Evolutionary conservation across 2,329 filamentous ascomycete genomes (phyloP).

Genomic region (Alternaria incomplexa): DNA sequence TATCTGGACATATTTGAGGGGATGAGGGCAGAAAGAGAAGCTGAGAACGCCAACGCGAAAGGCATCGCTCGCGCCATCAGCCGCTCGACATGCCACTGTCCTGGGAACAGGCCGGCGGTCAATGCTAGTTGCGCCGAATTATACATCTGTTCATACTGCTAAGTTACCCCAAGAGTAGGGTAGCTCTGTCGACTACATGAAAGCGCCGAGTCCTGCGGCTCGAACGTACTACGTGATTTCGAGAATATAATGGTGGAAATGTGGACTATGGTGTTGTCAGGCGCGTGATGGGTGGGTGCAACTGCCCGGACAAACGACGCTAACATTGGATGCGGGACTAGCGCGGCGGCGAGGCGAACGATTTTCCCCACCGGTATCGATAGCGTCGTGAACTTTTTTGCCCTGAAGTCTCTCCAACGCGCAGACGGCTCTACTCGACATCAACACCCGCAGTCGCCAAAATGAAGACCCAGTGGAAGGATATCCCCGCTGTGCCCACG

Average conservation of each 20-base stretch:
- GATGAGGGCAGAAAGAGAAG: background rate
- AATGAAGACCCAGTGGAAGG: constrained; percentile 54
- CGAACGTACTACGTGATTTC: background rate
- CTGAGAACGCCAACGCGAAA: background rate
- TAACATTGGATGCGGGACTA: constrained; percentile 5
- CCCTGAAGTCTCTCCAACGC: constrained; percentile 13
- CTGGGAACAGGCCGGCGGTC: background rate
- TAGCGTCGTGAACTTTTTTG: constrained; percentile 19
- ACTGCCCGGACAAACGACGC: background rate
- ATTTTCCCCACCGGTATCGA: constrained; percentile 16
- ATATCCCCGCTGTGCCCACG: constrained; percentile 87
- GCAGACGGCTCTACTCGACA: constrained; percentile 23
- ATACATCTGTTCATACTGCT: background rate
- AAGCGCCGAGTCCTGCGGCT: background rate
- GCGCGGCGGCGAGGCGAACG: constrained; percentile 13
- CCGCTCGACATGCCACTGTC: background rate
- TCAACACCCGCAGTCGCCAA: constrained; percentile 26
- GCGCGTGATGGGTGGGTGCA: background rate
- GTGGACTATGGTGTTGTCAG: background rate
- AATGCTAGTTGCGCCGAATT: background rate
- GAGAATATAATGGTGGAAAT: background rate
- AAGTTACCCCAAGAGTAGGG: background rate
- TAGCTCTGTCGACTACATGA: background rate
- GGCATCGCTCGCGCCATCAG: background rate
- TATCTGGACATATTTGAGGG: background rate